Evolutionary conservation across 495 filamentous ascomycete species (phyloP).

Genomic region (Penicillium coprophilum): DNA sequence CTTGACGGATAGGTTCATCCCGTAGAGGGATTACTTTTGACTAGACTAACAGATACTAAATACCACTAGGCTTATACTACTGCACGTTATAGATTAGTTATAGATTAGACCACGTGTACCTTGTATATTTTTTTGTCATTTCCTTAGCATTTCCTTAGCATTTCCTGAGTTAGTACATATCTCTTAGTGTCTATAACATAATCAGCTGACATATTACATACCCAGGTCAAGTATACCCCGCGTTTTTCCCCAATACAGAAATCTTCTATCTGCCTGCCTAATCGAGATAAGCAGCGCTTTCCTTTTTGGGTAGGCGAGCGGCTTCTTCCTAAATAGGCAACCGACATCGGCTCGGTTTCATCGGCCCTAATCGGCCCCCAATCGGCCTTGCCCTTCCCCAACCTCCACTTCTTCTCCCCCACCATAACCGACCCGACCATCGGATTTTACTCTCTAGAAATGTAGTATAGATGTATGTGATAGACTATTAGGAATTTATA

Average conservation of each 20-base stretch:
- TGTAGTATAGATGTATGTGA: not conserved
- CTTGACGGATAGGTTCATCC: no score
- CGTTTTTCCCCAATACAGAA: not conserved
- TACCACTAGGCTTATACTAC: not conserved
- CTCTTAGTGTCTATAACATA: no score
- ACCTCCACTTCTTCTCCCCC: no score
- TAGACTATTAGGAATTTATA: not conserved
- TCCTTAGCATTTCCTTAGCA: no score
- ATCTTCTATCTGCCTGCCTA: not conserved
- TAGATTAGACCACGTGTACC: not conserved
- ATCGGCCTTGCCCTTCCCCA: not conserved
- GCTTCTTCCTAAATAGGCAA: not conserved
- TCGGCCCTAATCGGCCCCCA: not conserved
- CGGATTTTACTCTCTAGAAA: not conserved
- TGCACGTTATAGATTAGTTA: not conserved
- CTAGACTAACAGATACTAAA: no score
- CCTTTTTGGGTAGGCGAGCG: not conserved
- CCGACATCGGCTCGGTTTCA: not conserved
- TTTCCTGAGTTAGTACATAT: no score
- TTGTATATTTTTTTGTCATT: no score
- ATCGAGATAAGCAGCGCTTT: not conserved
- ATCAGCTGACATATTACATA: no score
- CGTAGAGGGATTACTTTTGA: no score
- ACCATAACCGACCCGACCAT: slow-evolving; percentile 3
- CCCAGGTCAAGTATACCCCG: no score